These are phyloP conservation scores for Russula sp. DNA, from an alignment of 768 basidiomycete species.

Conservation along the genomic window DNA sequence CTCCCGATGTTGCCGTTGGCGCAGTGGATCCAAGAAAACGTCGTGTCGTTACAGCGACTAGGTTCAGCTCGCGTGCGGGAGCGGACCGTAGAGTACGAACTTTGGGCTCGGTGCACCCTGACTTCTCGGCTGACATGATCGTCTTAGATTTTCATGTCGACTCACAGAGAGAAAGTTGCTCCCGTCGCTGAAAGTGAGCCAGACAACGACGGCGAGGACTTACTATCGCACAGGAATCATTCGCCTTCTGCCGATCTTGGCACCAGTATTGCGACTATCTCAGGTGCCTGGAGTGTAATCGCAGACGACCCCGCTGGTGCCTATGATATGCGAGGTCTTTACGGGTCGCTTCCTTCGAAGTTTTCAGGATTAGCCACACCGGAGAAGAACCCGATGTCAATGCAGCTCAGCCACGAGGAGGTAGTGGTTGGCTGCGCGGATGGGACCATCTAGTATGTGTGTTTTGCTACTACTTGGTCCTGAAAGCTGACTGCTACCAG, in stretches of 20 bases:
- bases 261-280: constrained; percentile 56
- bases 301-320: constrained; percentile 37
- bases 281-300: constrained; percentile 72
- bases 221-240: constrained; percentile 10
- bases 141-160: constrained; percentile 73
- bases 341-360: constrained; percentile 57
- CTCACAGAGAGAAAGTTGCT: constrained; percentile 56
- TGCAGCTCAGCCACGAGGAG: constrained; percentile 87
- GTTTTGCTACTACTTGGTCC: not conserved
- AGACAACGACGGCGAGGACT: constrained; percentile 25
- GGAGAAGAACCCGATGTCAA: constrained; percentile 92
- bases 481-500: constrained; percentile 30
- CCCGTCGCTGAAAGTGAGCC: constrained; percentile 26
- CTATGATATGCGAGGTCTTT: constrained; percentile 48
- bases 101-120: not conserved
- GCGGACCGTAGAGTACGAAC: constrained; percentile 71
- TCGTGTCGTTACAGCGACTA: constrained; percentile 79
- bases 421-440: constrained; percentile 89
- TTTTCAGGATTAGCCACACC: constrained; percentile 78
- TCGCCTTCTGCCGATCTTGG: constrained; percentile 53
- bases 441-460: constrained; percentile 81
- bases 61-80: constrained; percentile 78
- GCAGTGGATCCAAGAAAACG: constrained; percentile 82
- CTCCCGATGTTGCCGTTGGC: constrained; percentile 84
- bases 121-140: not conserved